Base-by-base conservation (phyloP, 768 basidiomycete genomes). In the Mycena latifolia region DNA sequence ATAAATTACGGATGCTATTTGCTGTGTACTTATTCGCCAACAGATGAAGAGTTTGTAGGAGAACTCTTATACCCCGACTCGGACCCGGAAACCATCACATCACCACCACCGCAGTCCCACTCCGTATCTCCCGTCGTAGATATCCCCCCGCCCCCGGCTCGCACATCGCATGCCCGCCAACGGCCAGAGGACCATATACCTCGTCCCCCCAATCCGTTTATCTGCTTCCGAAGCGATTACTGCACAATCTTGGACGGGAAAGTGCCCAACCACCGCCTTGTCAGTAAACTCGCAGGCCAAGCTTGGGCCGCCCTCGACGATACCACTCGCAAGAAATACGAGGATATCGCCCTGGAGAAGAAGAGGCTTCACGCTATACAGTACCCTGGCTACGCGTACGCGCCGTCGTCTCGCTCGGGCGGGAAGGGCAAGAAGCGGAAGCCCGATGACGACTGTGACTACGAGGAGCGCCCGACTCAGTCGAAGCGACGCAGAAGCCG, bases 151-250 rank as follows among this genome's bases (percentile, higher is more conserved):
- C 45, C 61, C 22, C 52, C 57, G 48, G 22, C 55, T 25, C 69
- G 29, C 54, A 27, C 63, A 29, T 71, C 73, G 27, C 74, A 74
- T 66, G 61, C 72, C 15, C 72, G 67, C 41, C 70, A 69, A 15
- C 73, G 75, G 24, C 71, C 75, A 77, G 72, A 77, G 75, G 72
- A 75, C 73, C 86, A 90, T 73, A 85, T 92, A 37, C 85, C 87
- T 33, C 87, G 92, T 24, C 92, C 92, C 1, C 84, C 90, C 46
- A 94, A 94, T 70, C 88, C 91, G 7, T 94, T 93, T 80, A 89
- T 94, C 74, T 77, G 91, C 59, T 94, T 86, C 75, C 87, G 92
- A 24, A 89, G 85, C 41, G 83, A 83, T 71, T 83, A 89, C 54
- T 90, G 92, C 79, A 85, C 35, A 84, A 85, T 70, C 75, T 43